Evolutionary conservation across 805 yeast species (phyloP), one percentile per base, ranked within the genome.

Genomic region (Candida andamanensis): DNA sequence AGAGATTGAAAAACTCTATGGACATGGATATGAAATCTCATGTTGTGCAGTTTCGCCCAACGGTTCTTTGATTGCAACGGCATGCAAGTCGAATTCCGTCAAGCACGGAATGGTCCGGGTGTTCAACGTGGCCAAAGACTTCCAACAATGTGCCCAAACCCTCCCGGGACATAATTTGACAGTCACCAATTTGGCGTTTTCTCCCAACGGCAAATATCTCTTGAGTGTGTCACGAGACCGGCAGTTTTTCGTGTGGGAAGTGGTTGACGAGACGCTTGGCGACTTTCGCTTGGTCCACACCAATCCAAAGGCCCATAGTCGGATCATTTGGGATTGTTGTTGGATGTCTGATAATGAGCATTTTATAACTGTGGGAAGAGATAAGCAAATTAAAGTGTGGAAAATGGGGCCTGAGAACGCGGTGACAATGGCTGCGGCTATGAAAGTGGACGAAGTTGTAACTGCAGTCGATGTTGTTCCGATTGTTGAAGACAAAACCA

Each of bases 21-120:
- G 99, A 0, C 99, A 92, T 55, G 99, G 99, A 6, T 94, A 86
- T 57, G 99, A 94, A 54, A 77, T 89, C 23, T 76, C 86, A 0
- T 72, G 90, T 27, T 69, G 87, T 24, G 95, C 84, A 32, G 72
- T 78, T 1, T 75, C 86, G 6, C 76, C 80, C 4, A 78, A 73
- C 45, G 72, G 76, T 10, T 52, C 60, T 22, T 53, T 81, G 16
- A 69, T 92, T 26, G 96, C 96, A 2, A 78, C 95, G 6, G 84
- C 97, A n/a, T 90, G 97, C 63, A 74, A 80, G 39, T 87, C 97
- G 3, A 90, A 90, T 54, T 74, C 78, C 6, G 73, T 75, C 12
- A 76, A 76, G 39, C 97, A 92, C 58, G 95, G 97, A 0, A 92
- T 80, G 10, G 72, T 92, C 16, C 69, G 97, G 38, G 54, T 89